Evolutionary conservation across 2,329 filamentous ascomycete species (phyloP).

Genomic region (Phyllosticta citribraziliensis): DNA sequence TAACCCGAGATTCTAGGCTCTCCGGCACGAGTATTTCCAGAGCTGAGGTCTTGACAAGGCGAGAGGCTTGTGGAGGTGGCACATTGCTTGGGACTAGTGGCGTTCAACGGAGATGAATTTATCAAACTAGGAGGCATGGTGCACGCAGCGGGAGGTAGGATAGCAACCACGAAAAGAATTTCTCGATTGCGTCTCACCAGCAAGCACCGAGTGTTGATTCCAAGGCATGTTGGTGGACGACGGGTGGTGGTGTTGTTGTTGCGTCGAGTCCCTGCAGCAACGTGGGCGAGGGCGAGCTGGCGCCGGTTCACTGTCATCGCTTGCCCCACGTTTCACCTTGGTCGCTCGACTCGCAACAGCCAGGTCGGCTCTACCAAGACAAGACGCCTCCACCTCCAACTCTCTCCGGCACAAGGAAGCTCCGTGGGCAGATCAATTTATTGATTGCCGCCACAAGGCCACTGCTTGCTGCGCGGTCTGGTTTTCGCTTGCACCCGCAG

Average conservation of each 20-base stretch:
- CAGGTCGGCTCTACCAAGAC: conserved; percentile 3
- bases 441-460: not conserved
- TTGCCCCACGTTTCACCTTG: conserved; percentile 9
- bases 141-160: not conserved
- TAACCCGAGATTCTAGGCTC: not conserved
- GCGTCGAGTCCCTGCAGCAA: conserved; percentile 8
- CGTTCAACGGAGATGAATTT: not conserved
- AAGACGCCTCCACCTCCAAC: conserved; percentile 4
- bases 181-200: not conserved
- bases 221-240: not conserved
- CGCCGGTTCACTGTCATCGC: not conserved
- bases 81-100: not conserved
- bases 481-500: not conserved
- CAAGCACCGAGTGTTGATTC: not conserved
- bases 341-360: conserved; percentile 3
- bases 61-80: not conserved
- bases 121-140: not conserved
- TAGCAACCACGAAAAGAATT: not conserved
- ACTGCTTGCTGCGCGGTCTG: conserved; percentile 5
- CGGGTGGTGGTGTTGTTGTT: not conserved
- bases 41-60: not conserved
- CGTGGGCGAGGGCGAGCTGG: not conserved
- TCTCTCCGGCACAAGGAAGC: not conserved
- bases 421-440: not conserved
- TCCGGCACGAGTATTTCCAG: conserved; percentile 7